Base-by-base conservation (phyloP, 371 early-diverging fungal species). In the Smittium culicis region DNA sequence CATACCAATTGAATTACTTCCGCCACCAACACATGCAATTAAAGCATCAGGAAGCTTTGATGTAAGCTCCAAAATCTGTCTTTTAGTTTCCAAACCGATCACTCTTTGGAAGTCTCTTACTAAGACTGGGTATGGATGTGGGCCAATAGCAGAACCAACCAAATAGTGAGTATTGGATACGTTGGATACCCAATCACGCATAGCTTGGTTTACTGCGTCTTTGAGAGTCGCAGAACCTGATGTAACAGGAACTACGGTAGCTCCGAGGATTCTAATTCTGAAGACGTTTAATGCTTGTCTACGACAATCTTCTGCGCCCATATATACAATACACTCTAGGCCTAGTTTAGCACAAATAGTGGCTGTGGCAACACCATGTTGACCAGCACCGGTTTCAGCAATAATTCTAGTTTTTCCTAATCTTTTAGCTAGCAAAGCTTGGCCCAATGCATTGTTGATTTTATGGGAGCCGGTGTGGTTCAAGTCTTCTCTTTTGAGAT, bases 381-480 rank as follows among this genome's bases (percentile, higher is more conserved):
- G 98, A 31, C 98, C 98, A 60, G 98, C 96, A 56, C 98, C 96
- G 20, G 98, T 98, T 73, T 98, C 98, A 54, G 96, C 96, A 80
- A 97, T 96, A 72, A 96, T 95, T 72, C 95, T 86, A 69, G 81
- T 87, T 84, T 98, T 98, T 71, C 96, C 95, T 25, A 98, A 79
- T 54, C 95, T 87, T 80, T 88, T 88, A 35, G 98, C 96, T 31
- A 97, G 79, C 69, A 97, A 81, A 32, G 87, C 85, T 72, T 97
- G 96, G 33, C 96, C 98, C 28, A 97, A 77, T 1, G 95, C 96
- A 68, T 98, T 98, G 82, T 98, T 98, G 81, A 98, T 92, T 81
- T 96, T 97, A 84, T 97, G 98, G 54, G 95, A 91, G 34, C 98
- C 98, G 34, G 98, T 97, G 76, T 98, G 96, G 81, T 95, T 96